Base-by-base conservation (phyloP, 2,329 filamentous ascomycete genomes). In the Corniculantispora saksenae region DNA sequence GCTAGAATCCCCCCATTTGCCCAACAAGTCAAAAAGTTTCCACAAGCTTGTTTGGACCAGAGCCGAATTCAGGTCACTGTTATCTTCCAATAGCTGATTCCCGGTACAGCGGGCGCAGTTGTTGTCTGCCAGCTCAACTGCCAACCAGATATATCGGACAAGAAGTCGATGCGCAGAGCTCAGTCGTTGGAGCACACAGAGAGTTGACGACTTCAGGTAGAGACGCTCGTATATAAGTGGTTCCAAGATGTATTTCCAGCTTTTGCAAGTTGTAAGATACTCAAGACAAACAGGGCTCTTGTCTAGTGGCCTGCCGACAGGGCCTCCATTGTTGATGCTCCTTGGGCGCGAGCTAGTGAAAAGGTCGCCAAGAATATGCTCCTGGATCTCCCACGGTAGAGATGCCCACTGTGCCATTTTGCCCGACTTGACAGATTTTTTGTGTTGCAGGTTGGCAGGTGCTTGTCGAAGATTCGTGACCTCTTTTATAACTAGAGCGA, bases 241-340 rank as follows among this genome's bases (percentile, higher is more conserved):
- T 17, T 57, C 54, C 21, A 57, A 15, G 35, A 57, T 57, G 27
- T n/a, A 15, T 9, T 45, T 27, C 54, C 54, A 57, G 13, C 21
- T 45, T 27, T 57, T 57, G 15, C 54, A 57, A 10, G 54, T 57
- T 23, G 54, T 12, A 15, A 57, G 54, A 23, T 57, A 57, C 29
- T n/a, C 15, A 21, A 43, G 25, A 57, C 51, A 55, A 4, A 7
- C 54, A 19, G 23, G 54, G 13, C 6, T 57, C 25, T 38, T 57
- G 6, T 57, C 10, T 3, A 57, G 7, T 0, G 54, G 38, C 38
- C 38, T 43, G 21, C 54, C 54, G 40, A 57, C 54, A 8, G 12
- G 21, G 13, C 54, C 54, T 43, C 35, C 38, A 27, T 45, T 57
- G 54, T 45, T 27, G 54, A 8, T 45, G 17, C 54, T 57, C 45